Percentiles rank a stretch among this genome's conserved stretches.
Evolutionary conservation across 176 grass and related monocot genomes (phyloP).

Genomic region (Oryza meridionalis): DNA sequence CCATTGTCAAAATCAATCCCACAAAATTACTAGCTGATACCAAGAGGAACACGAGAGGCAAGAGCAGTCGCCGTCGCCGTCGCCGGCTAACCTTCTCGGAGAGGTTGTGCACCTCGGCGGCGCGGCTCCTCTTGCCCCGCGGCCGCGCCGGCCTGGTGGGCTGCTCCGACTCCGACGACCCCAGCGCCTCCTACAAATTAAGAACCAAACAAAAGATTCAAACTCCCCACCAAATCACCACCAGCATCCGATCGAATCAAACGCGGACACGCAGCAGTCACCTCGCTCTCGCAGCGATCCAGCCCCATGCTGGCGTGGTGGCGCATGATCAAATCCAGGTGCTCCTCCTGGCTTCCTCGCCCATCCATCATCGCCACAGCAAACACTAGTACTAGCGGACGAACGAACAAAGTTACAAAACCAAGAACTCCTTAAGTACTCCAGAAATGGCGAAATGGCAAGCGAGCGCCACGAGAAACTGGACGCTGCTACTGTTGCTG

Average conservation of each 20-base stretch:
- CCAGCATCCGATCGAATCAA: not conserved
- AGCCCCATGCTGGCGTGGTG: conserved; percentile 42
- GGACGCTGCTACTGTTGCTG: not conserved
- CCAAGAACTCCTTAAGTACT: not conserved
- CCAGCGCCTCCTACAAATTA: conserved; percentile 68
- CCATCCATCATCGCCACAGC: conserved; percentile 28
- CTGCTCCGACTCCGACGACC: conserved; percentile 70
- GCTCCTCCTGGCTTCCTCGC: not conserved
- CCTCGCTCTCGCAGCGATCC: conserved; percentile 51
- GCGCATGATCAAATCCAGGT: conserved; percentile 41
- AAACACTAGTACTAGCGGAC: too few relatives aligned
- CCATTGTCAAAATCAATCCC: not conserved
- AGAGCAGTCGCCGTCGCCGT: not conserved
- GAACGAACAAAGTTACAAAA: too few relatives aligned
- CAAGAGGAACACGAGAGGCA: not conserved
- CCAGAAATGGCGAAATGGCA: not conserved
- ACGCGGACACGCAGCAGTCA: not conserved
- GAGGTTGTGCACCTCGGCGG: conserved; percentile 96
- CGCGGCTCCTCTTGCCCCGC: conserved; percentile 78
- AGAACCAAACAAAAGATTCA: not conserved
- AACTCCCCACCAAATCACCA: not conserved
- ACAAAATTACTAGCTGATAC: not conserved
- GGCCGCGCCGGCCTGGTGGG: conserved; percentile 41
- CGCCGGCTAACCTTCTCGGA: conserved; percentile 72
- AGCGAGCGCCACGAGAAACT: not conserved